Evolutionary conservation across 257 asterid genomes (phyloP).

Genomic region (Anisodus acutangulus): DNA sequence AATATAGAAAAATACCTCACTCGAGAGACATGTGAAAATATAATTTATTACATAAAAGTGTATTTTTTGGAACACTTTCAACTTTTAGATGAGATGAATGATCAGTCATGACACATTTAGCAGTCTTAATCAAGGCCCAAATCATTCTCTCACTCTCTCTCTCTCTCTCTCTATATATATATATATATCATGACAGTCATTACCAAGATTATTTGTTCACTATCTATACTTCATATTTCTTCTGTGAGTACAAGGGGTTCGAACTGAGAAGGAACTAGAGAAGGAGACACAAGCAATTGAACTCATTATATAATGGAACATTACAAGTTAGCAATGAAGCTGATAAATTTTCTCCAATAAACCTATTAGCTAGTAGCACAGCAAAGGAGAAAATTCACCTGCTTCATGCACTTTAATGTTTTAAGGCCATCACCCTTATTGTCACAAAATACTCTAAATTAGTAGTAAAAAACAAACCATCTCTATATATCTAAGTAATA

Average conservation of each 20-base stretch:
- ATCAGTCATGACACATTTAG: too few relatives aligned
- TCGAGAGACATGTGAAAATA: neutral
- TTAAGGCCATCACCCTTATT: constrained; percentile 39
- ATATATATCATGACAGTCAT: too few relatives aligned
- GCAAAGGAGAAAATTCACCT: constrained; percentile 57
- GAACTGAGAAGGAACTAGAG: constrained; percentile 44
- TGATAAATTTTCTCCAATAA: constrained; percentile 58
- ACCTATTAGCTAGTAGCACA: neutral
- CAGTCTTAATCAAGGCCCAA: neutral
- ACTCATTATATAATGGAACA: constrained; percentile 7
- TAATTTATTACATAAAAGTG: neutral
- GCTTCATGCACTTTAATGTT: constrained; percentile 54
- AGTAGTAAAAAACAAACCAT: neutral
- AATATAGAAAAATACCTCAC: neutral
- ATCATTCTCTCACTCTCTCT: too few relatives aligned
- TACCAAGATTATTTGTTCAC: too few relatives aligned
- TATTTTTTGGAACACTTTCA: too few relatives aligned
- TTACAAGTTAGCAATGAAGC: constrained; percentile 49
- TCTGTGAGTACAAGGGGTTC: neutral
- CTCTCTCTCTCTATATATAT: too few relatives aligned
- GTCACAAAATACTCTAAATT: constrained; percentile 19
- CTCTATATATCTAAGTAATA: constrained; percentile 31
- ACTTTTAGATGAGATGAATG: too few relatives aligned
- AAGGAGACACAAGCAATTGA: neutral
- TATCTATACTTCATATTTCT: too few relatives aligned